Evolutionary conservation across 441 rosid species (phyloP).

Genomic region (Adansonia grandidieri): DNA sequence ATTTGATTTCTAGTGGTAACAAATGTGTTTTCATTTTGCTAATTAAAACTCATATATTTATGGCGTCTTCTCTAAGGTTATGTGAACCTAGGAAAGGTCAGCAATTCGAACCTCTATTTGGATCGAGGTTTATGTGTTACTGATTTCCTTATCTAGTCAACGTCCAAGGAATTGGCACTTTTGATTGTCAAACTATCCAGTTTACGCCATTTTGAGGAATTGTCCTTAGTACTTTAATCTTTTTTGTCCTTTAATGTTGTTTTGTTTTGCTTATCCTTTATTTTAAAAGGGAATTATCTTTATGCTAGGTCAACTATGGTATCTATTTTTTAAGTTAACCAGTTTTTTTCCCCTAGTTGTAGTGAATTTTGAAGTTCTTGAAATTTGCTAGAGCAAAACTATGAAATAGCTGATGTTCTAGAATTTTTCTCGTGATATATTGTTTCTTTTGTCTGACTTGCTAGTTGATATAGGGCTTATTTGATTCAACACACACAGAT

Average conservation of each 20-base stretch:
- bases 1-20: not conserved
- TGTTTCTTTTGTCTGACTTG: not conserved
- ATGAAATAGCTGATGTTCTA: constrained; percentile 4
- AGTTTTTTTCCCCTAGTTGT: not conserved
- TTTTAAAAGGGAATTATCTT: not conserved
- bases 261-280: not conserved
- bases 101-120: not conserved
- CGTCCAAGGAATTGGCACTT: not conserved
- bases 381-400: not conserved
- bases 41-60: not conserved
- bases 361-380: not conserved
- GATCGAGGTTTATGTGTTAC: not conserved
- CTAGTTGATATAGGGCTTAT: not conserved
- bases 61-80: not conserved
- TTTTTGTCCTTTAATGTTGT: not conserved
- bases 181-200: not conserved
- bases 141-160: not conserved
- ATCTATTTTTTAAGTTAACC: not conserved
- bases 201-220: not conserved
- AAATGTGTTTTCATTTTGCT: not conserved
- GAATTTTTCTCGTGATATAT: not conserved
- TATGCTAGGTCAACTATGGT: not conserved
- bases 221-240: not conserved
- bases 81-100: not conserved
- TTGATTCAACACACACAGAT: not conserved